Evolutionary conservation across 1,284 basidiomycete species (phyloP).

Genomic region (Paramarasmius palmivorus): DNA sequence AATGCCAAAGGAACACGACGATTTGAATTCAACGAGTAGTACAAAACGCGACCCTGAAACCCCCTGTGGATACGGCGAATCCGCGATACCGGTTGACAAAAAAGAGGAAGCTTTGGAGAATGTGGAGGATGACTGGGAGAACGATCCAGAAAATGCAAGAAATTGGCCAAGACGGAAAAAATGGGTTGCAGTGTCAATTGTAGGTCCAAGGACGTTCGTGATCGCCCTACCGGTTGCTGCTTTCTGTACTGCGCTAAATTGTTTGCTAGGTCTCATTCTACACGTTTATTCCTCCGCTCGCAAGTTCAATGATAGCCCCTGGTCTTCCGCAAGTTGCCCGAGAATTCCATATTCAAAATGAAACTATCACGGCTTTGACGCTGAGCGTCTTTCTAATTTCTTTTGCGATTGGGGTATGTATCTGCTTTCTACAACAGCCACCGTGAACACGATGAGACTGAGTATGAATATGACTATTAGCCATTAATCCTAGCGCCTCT

Average conservation of each 20-base stretch:
- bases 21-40: not conserved
- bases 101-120: slow-evolving; percentile 8
- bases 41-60: not conserved
- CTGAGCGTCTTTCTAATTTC: slow-evolving; percentile 77
- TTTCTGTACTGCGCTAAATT: no score
- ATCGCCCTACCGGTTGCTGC: no score
- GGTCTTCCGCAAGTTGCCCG: slow-evolving; percentile 62
- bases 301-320: slow-evolving; percentile 82
- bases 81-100: slow-evolving; percentile 6
- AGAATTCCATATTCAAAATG: slow-evolving; percentile 59
- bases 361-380: slow-evolving; percentile 64
- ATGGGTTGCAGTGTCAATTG: slow-evolving; percentile 13
- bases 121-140: slow-evolving; percentile 16
- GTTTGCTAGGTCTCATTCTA: slow-evolving; percentile 7
- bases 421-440: not conserved
- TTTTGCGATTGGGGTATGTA: slow-evolving; percentile 63
- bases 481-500: slow-evolving; percentile 72
- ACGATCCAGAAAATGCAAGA: slow-evolving; percentile 12
- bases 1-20: not conserved
- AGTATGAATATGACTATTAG: slow-evolving; percentile 17
- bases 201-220: not conserved
- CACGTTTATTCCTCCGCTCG: slow-evolving; percentile 43
- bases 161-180: slow-evolving; percentile 15
- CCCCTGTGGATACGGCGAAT: not conserved
- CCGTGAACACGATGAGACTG: not conserved